Evolutionary conservation across 805 yeast species (phyloP).

Genomic region (Grigorovia yakushimaensis): DNA sequence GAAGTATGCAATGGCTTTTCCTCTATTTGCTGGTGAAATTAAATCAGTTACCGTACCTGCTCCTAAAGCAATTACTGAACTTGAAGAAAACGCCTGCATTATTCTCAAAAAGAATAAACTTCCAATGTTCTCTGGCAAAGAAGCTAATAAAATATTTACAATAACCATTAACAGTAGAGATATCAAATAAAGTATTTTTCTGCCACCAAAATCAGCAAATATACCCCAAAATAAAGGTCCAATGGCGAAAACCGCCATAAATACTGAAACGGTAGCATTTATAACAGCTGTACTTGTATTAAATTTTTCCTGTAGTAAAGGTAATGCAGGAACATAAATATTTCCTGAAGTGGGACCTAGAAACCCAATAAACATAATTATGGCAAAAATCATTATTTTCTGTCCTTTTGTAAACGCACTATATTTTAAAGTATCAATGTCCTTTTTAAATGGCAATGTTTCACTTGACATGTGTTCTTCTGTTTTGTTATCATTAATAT

Average conservation of each 20-base stretch:
- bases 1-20: conserved; percentile 72
- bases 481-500: too few relatives aligned
- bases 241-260: conserved; percentile 46
- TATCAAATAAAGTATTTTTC: conserved; percentile 54
- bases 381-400: conserved; percentile 26
- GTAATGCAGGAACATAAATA: conserved; percentile 46
- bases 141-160: conserved; percentile 57
- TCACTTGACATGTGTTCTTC: not conserved
- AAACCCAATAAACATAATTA: conserved; percentile 42
- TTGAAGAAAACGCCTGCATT: conserved; percentile 77
- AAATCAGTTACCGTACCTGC: conserved; percentile 85
- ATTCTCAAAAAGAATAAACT: conserved; percentile 57
- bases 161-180: conserved; percentile 50
- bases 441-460: not conserved
- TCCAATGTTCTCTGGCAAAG: conserved; percentile 52
- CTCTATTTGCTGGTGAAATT: conserved; percentile 56
- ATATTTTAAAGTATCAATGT: conserved; percentile 15
- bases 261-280: conserved; percentile 48
- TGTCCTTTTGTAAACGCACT: conserved; percentile 30
- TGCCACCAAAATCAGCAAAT: conserved; percentile 46
- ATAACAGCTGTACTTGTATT: conserved; percentile 34
- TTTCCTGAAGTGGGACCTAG: conserved; percentile 51
- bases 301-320: conserved; percentile 35
- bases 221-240: conserved; percentile 50
- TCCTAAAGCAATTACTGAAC: conserved; percentile 82